Base-by-base conservation (phyloP, 1,284 basidiomycete species). In the Ganoderma leucocontextum region DNA sequence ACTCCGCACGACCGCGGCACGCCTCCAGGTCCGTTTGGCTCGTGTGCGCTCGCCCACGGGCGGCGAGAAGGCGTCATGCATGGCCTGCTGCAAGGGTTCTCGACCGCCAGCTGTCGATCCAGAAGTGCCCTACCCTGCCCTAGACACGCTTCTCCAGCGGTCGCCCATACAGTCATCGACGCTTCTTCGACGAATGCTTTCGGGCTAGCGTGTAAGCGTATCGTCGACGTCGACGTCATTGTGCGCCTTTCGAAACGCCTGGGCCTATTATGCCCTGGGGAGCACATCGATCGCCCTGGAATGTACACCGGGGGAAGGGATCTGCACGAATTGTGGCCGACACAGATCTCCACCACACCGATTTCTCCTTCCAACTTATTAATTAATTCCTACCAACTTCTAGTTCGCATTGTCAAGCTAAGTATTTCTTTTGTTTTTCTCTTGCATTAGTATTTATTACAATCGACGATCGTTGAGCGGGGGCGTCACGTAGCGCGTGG, bases 191-290 rank as follows among this genome's bases (percentile, higher is more conserved):
- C 29, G 25, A 15, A 15, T 29, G 29, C 15, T 35, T 60, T 47
- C 36, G 38, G 42, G 15, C 22, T 59, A 60, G 68, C 47, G 52
- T 47, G 38, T 52, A 49, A 12, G 29, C 53, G 7, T 25, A 52
- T 39, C 35, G 42, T 64, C 66, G 66, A 68, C 29, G 29, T 64
- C 66, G 66, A 70, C 68, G 71, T 70, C 68, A 70, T 68, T 29
- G 41, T 2, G 60, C 60, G 35, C 36, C 19, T 13, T 12, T 22
- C 55, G 39, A 17, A 60, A 35, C 55, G 60, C 55, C 10, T 68
- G 60, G 62, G 58, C n/a, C n/a, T n/a, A n/a, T n/a, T n/a, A n/a
- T n/a, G n/a, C n/a, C n/a, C n/a, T n/a, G n/a, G n/a, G n/a, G n/a
- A n/a, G n/a, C 67, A 12, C 47, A 55, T 55, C 52, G 52, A 55